Evolutionary conservation across 345 rosid species (phyloP).

Genomic region (Noccaea bulbosa): DNA sequence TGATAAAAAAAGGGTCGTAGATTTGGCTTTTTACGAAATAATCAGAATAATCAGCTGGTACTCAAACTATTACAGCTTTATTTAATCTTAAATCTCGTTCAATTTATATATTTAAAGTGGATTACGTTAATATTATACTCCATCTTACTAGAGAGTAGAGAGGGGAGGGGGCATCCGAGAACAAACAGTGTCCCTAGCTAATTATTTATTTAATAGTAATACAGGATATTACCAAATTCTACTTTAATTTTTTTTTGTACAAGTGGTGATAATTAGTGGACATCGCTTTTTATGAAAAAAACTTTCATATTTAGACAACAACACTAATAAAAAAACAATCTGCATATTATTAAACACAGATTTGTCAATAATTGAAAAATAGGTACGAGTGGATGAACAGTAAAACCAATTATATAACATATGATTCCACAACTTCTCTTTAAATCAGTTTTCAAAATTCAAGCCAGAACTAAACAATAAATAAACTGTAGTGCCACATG

Average conservation of each 20-base stretch:
- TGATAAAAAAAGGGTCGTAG: slow-evolving; percentile 14
- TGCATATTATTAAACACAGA: slow-evolving; percentile 16
- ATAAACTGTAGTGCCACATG: slow-evolving; percentile 31
- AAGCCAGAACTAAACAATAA: slow-evolving; percentile 17
- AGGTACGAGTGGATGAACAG: slow-evolving; percentile 35
- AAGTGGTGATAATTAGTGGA: slow-evolving; percentile 37
- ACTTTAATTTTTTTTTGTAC: neutral
- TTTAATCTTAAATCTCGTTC: neutral
- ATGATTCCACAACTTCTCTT: slow-evolving; percentile 12
- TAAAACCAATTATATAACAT: slow-evolving; percentile 22
- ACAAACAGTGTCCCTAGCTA: slow-evolving; percentile 34
- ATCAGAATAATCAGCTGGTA: slow-evolving; percentile 30
- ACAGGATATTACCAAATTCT: slow-evolving; percentile 15
- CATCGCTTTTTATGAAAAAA: slow-evolving; percentile 19
- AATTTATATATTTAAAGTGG: slow-evolving; percentile 1
- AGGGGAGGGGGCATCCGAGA: slow-evolving; percentile 11
- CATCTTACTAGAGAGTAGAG: slow-evolving; percentile 12
- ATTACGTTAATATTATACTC: slow-evolving; percentile 21
- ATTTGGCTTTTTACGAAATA: slow-evolving; percentile 33
- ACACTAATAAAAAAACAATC: neutral
- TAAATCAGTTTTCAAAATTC: neutral
- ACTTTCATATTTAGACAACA: slow-evolving; percentile 27
- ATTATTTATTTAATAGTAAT: slow-evolving; percentile 5
- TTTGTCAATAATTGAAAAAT: slow-evolving; percentile 34
- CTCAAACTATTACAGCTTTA: slow-evolving; percentile 16